phyloP scores from a whole-genome alignment of 2,329 filamentous ascomycete species.

The Trichoderma hamatum region DNA sequence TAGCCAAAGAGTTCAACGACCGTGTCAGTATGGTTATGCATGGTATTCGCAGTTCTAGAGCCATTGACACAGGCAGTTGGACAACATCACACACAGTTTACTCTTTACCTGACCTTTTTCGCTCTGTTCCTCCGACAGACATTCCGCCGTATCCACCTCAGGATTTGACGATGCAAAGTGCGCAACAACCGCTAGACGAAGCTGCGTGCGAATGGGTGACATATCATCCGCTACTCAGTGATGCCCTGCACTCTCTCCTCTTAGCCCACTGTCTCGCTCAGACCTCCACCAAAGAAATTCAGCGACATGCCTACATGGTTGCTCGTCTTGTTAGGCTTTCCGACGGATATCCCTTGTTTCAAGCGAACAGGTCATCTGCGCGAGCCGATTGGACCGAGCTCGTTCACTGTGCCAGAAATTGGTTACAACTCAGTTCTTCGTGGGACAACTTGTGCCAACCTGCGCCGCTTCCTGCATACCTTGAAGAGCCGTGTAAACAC shows the following conservation, averaged over 20 bases:
- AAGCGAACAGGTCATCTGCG: slow-evolving; percentile 69
- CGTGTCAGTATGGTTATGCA: slow-evolving; percentile 61
- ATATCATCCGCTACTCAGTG: slow-evolving; percentile 78
- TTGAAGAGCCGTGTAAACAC: slow-evolving; percentile 15
- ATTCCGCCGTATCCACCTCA: slow-evolving; percentile 68
- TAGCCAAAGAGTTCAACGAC: slow-evolving; percentile 59
- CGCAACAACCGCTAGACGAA: slow-evolving; percentile 29
- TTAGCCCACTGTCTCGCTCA: slow-evolving; percentile 79
- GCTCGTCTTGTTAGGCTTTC: slow-evolving; percentile 72
- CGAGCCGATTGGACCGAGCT: slow-evolving; percentile 82
- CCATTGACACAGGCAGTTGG: slow-evolving; percentile 36
- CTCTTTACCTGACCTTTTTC: slow-evolving; percentile 67
- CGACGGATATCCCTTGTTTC: slow-evolving; percentile 81
- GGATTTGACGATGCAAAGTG: slow-evolving; percentile 37
- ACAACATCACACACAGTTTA: slow-evolving; percentile 46
- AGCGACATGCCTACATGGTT: slow-evolving; percentile 80
- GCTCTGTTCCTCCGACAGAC: slow-evolving; percentile 64
- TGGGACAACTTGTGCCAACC: slow-evolving; percentile 75
- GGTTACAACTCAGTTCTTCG: slow-evolving; percentile 63
- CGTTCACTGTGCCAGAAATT: slow-evolving; percentile 67
- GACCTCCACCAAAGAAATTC: slow-evolving; percentile 75
- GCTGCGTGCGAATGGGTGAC: slow-evolving; percentile 51
- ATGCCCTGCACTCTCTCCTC: slow-evolving; percentile 76
- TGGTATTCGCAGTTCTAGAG: slow-evolving; percentile 47
- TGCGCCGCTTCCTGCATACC: slow-evolving; percentile 51